These are phyloP conservation scores for Xanthoceras sorbifolium DNA, from an alignment of 345 rosid genomes.

Conservation along the genomic window DNA sequence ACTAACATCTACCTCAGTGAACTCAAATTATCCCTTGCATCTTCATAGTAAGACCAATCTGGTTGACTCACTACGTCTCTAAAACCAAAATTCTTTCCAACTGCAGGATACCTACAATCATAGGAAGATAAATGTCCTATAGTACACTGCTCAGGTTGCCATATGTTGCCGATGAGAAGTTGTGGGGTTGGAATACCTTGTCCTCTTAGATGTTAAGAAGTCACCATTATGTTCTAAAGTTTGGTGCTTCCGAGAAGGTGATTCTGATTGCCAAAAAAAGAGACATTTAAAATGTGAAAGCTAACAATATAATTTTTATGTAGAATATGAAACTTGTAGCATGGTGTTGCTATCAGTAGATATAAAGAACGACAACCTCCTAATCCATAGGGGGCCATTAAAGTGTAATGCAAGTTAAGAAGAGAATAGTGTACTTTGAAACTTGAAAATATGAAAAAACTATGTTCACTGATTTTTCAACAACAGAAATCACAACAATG, in stretches of 20 bases:
- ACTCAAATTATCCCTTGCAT: slow-evolving; percentile 51
- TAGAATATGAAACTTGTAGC: background rate
- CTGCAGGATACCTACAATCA: slow-evolving; percentile 33
- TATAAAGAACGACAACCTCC: background rate
- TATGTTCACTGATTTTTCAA: background rate
- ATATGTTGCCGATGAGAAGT: slow-evolving; percentile 38
- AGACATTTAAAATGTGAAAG: background rate
- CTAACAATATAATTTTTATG: background rate
- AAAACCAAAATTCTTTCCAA: slow-evolving; percentile 20
- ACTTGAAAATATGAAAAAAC: background rate
- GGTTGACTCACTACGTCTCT: slow-evolving; percentile 34
- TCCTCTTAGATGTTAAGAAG: slow-evolving; percentile 30
- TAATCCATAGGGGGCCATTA: background rate
- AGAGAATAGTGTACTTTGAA: background rate
- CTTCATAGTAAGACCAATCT: slow-evolving; percentile 47
- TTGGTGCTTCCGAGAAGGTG: slow-evolving; percentile 41
- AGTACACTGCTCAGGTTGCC: slow-evolving; percentile 12
- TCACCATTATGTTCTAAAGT: slow-evolving; percentile 32
- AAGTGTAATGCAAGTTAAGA: background rate
- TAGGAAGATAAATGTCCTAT: slow-evolving; percentile 13
- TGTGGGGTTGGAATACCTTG: slow-evolving; percentile 34
- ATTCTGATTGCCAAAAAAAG: slow-evolving; percentile 31
- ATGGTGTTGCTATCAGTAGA: background rate
- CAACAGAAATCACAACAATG: background rate
- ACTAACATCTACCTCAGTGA: slow-evolving; percentile 51